Base-by-base conservation (phyloP, 2,329 filamentous ascomycete species). In the Aspergillus oerlinghausenensis region DNA sequence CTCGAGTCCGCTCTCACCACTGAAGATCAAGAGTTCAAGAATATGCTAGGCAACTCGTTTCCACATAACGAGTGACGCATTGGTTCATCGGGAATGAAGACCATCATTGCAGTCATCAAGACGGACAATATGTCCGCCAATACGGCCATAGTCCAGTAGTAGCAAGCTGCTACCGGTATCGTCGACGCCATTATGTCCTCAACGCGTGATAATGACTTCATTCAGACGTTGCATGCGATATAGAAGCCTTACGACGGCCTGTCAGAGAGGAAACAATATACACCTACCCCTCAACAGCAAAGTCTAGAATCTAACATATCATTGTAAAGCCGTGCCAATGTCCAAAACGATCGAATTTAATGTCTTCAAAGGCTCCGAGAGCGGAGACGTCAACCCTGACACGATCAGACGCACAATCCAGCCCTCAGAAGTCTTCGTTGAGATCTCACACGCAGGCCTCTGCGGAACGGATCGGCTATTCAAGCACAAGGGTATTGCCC, bases 401-500 rank as follows among this genome's bases (percentile, higher is more conserved):
- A 45, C 55, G 45, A 35, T 51, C 7, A 52, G 55, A 9, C 45
- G 49, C 19, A 45, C 56, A n/a, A 56, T 63, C 4, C 50, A 52
- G 10, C 56, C 54, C 9, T 54, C 54, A 14, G 57, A 63, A 4
- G 63, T 63, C 11, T 62, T 65, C 38, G 52, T 66, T 21, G 56
- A 60, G 42, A 63, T 60, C 40, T 66, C 63, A 2, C 61, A 65
- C 42, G 59, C 63, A 3, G 63, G 65, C 35, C 54, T 67, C 49
- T 67, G 64, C 51, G 63, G 64, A 14, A 66, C 64, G 1, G 65
- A 67, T 45, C 56, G 60, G 51, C 63, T 63, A 50, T 67, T 55
- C 51, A 52, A 52, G 49, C 50, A 57, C 26, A 49, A 55, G 6
- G 55, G 64, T 43, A 64, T 66, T 42, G 67, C 58, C 1, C 74